Evolutionary conservation across 1,284 basidiomycete species (phyloP), one percentile per base, ranked within the genome.

Genomic region (Athelia psychrophila): DNA sequence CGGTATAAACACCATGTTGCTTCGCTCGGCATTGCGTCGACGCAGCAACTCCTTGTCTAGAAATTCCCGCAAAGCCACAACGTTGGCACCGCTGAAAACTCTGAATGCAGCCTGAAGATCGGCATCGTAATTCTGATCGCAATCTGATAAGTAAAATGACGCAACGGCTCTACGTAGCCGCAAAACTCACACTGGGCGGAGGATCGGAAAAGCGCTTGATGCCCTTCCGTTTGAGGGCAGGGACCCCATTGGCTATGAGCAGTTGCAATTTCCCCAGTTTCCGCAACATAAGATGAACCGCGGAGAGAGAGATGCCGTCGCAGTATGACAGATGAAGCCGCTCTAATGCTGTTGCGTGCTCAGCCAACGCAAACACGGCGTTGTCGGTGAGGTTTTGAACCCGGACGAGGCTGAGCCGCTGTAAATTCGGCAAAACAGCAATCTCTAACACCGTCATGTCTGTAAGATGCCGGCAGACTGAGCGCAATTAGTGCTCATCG

Each of bases 271-370:
- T 75, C 40, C 72, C 69, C 22, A 91, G 73, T 51, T 79, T 74
- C 57, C 82, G 83, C 53, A 96, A 68, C 13, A 96, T 70, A 53
- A 83, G 78, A 55, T 93, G 88, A 36, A 95, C 75, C 2, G 91
- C 91, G 20, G 85, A 81, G 27, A 96, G 80, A 13, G 87, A 84
- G 53, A 98, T 74, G 50, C 86, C 81, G 56, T 90, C 86, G 72
- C 95, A 98, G 67, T 94, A 94, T 15, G 91, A 92, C 12, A 98
- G 71, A 63, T 97, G 91, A 44, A 97, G 79, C 13, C 93, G 82
- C 63, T 95, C 91, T 53, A 98, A 74, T 16, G 79, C 80, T 44
- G 76, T 69, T 53, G 80, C 67, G 75, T 92, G 79, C 58, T 85
- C 89, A 58, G 80, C 77, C 2, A 84, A 68, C 56, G 84, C 72